These are phyloP conservation scores for Haplographium delicatum DNA, from an alignment of 495 filamentous ascomycete species.

Conservation along the genomic window DNA sequence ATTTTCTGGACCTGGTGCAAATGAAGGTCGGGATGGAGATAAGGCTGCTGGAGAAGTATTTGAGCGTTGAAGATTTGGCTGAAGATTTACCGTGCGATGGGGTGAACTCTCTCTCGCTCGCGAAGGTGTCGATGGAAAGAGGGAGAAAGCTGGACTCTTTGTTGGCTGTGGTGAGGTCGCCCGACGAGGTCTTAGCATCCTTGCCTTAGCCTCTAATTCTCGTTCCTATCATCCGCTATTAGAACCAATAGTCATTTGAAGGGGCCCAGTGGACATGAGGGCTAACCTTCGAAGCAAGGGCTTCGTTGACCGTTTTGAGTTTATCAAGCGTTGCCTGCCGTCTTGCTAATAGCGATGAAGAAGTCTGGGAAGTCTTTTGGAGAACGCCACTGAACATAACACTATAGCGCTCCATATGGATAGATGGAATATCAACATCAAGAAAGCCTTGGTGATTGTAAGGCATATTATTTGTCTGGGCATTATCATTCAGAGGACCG, in stretches of 20 bases:
- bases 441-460: constrained; percentile 38
- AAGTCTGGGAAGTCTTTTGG: constrained; percentile 28
- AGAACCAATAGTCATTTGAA: constrained; percentile 14
- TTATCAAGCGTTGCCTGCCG: constrained; percentile 65
- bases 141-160: constrained; percentile 53
- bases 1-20: constrained; percentile 19
- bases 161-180: constrained; percentile 56
- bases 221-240: constrained; percentile 19
- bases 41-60: constrained; percentile 52
- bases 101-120: constrained; percentile 14
- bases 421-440: constrained; percentile 73
- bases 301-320: constrained; percentile 47
- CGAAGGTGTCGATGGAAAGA: constrained; percentile 57
- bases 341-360: constrained; percentile 54
- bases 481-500: constrained; percentile 3
- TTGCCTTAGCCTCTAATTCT: constrained; percentile 25
- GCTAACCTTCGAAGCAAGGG: constrained; percentile 30
- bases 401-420: constrained; percentile 84
- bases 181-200: constrained; percentile 34
- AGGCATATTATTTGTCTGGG: not conserved
- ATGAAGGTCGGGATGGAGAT: constrained; percentile 34
- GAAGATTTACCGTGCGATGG: constrained; percentile 15
- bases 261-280: constrained; percentile 17
- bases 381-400: constrained; percentile 88
- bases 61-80: constrained; percentile 48